These are phyloP conservation scores for Pleurotus ostreatus DNA, from an alignment of 768 basidiomycete species.

Conservation along the genomic window DNA sequence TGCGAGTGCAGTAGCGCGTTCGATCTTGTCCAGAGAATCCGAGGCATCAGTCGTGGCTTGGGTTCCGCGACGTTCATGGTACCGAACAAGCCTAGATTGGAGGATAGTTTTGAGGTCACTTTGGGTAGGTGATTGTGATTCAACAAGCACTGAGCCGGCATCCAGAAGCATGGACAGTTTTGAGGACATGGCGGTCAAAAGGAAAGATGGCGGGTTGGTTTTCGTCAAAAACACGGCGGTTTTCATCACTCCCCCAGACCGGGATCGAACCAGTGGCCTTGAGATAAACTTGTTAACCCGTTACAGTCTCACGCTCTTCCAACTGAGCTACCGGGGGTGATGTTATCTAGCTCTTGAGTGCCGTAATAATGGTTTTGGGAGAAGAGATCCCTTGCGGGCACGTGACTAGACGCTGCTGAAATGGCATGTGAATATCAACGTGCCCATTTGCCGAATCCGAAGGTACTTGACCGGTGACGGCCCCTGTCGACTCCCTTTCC, in stretches of 20 bases:
- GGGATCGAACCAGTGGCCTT: conserved; percentile 10
- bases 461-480: no score
- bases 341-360: no score
- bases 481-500: no score
- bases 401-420: no score
- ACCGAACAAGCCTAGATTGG: conserved; percentile 33
- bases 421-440: no score
- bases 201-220: no score
- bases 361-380: no score
- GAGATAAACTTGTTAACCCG: background rate
- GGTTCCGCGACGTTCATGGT: conserved; percentile 27
- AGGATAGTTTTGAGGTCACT: conserved; percentile 34
- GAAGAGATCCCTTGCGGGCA: no score
- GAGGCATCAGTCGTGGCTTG: conserved; percentile 12
- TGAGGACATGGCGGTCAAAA: conserved; percentile 6
- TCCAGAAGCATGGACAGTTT: conserved; percentile 26
- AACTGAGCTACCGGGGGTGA: conserved; percentile 6
- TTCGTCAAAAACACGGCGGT: background rate
- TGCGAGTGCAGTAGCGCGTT: conserved; percentile 51
- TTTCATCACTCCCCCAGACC: conserved; percentile 1
- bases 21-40: conserved; percentile 35
- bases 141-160: conserved; percentile 33
- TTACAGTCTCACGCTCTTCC: conserved; percentile 10
- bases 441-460: no score
- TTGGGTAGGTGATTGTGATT: conserved; percentile 22